Evolutionary conservation across 1,139 yeast genomes (phyloP).

Genomic region (Scheffersomyces parashehatae): DNA sequence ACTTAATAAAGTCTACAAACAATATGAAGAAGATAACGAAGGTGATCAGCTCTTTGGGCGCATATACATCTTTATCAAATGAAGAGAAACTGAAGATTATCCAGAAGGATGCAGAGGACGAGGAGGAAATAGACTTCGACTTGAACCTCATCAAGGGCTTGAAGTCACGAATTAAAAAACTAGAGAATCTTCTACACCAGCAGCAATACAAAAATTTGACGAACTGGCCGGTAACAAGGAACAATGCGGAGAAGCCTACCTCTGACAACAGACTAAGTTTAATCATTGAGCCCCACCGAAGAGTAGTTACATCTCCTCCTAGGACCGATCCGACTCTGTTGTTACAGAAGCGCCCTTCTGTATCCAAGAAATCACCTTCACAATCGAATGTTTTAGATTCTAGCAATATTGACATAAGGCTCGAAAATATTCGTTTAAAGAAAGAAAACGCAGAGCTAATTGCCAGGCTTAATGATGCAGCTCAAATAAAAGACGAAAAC

Average conservation of each 20-base stretch:
- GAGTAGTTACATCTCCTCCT: constrained; percentile 4
- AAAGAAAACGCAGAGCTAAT: constrained; percentile 28
- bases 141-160: constrained; percentile 53
- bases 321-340: constrained; percentile 24
- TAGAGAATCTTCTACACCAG: constrained; percentile 68
- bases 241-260: constrained; percentile 2
- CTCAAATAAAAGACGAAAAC: constrained; percentile 5
- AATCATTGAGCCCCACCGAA: constrained; percentile 14
- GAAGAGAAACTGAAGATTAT: constrained; percentile 10
- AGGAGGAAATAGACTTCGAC: constrained; percentile 29
- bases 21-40: constrained; percentile 41
- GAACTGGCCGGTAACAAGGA: constrained; percentile 51
- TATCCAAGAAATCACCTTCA: constrained; percentile 5
- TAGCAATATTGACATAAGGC: constrained; percentile 43
- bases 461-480: constrained; percentile 5
- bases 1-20: constrained; percentile 40
- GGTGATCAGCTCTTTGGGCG: constrained; percentile 33
- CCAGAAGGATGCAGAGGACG: constrained; percentile 11
- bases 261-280: constrained; percentile 21
- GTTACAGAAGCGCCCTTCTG: constrained; percentile 14
- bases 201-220: constrained; percentile 58
- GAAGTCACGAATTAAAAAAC: constrained; percentile 57
- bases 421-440: constrained; percentile 42
- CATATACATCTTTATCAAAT: constrained; percentile 22
- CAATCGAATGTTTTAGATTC: constrained; percentile 32